Evolutionary conservation across 768 basidiomycete genomes (phyloP).

Genomic region (Boletus speciosus): DNA sequence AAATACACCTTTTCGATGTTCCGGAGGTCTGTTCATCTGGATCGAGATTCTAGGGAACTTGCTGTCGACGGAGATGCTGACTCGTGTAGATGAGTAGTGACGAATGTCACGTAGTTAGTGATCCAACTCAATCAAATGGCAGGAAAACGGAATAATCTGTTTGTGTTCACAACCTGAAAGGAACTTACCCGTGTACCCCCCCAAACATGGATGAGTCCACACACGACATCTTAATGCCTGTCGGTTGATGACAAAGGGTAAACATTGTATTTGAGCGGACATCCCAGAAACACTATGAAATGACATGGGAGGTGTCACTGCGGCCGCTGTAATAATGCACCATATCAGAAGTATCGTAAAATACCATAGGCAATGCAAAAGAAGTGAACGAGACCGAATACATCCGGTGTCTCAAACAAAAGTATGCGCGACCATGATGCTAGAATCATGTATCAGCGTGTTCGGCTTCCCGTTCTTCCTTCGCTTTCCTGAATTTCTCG

Average conservation of each 20-base stretch:
- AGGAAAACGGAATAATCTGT: not conserved
- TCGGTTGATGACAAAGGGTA: not conserved
- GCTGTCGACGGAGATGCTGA: not conserved
- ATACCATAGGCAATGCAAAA: not conserved
- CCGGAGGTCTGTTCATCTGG: no score
- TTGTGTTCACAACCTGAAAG: not conserved
- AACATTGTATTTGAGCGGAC: not conserved
- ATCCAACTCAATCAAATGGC: not conserved
- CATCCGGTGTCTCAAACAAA: not conserved
- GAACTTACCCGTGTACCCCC: no score
- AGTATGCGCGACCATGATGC: not conserved
- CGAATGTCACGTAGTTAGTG: not conserved
- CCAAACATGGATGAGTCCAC: not conserved
- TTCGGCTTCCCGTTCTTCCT: slow-evolving; percentile 10
- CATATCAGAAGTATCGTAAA: slow-evolving; percentile 5
- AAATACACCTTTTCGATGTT: no score
- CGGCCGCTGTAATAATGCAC: slow-evolving; percentile 10
- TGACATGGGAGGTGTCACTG: not conserved
- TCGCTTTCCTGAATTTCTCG: slow-evolving; percentile 15
- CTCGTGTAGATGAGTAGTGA: not conserved
- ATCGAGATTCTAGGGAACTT: no score
- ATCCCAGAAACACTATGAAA: slow-evolving; percentile 1
- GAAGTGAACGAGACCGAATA: slow-evolving; percentile 4
- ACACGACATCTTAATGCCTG: not conserved
- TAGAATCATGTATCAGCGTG: slow-evolving; percentile 5